Conservation (phyloP, 192 early-diverging fungal genomes). For the Paraglomus occultum region DNA sequence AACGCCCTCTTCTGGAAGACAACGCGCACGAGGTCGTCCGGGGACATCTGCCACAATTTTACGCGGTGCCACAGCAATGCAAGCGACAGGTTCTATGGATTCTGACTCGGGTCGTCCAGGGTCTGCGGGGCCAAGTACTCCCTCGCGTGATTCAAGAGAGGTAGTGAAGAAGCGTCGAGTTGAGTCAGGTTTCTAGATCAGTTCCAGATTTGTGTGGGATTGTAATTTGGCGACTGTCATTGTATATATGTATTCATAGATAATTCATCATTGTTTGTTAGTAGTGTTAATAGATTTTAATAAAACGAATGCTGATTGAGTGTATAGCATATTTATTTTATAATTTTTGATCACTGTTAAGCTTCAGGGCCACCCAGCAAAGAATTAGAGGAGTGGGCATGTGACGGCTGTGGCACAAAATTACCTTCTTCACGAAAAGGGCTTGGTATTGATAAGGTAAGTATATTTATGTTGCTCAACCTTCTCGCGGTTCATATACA, state of each 20-base stretch:
- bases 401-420: conserved; percentile 12
- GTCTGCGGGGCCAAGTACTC: conserved; percentile 5
- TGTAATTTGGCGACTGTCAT: neutral
- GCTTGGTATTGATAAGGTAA: conserved; percentile 20
- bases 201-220: too few relatives aligned
- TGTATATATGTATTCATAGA: conserved; percentile 1
- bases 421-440: conserved; percentile 19
- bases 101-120: conserved; percentile 5
- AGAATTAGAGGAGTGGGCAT: conserved; percentile 26
- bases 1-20: conserved; percentile 25
- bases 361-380: neutral
- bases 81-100: conserved; percentile 2
- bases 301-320: too few relatives aligned
- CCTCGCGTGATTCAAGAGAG: conserved; percentile 4
- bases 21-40: conserved; percentile 33
- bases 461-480: too few relatives aligned
- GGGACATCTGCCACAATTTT: conserved; percentile 6
- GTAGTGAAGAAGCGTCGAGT: conserved; percentile 9
- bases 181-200: neutral
- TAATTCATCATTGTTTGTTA: neutral
- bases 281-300: neutral
- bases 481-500: too few relatives aligned
- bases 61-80: neutral
- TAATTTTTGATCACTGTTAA: too few relatives aligned
- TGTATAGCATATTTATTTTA: too few relatives aligned